Evolutionary conservation across 495 filamentous ascomycete species (phyloP).

Genomic region (Hyaloscypha variabilis): DNA sequence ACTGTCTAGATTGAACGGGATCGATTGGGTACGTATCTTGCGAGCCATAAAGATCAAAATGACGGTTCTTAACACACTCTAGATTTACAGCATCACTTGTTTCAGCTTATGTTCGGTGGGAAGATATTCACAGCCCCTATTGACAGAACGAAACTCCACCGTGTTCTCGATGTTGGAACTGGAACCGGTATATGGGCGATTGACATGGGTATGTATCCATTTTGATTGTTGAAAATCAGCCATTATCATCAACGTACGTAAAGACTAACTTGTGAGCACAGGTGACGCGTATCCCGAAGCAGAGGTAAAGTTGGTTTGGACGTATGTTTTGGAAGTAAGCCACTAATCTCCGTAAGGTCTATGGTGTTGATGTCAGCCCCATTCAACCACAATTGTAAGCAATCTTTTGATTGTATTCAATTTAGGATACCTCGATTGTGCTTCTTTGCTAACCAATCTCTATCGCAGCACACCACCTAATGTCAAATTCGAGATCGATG

Average conservation of each 20-base stretch:
- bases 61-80: background rate
- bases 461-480: constrained; percentile 27
- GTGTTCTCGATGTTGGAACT: constrained; percentile 9
- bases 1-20: constrained; percentile 1
- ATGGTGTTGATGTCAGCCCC: constrained; percentile 53
- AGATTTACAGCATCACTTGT: constrained; percentile 13
- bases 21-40: background rate
- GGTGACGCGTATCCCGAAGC: background rate
- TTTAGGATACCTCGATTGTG: background rate
- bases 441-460: background rate
- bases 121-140: background rate
- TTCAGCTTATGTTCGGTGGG: background rate
- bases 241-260: no score
- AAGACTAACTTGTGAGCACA: background rate
- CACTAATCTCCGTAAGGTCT: constrained; percentile 54
- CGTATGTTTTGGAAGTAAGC: background rate
- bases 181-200: constrained; percentile 11
- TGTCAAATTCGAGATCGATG: constrained; percentile 36
- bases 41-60: background rate
- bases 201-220: constrained; percentile 4
- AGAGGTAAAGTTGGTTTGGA: background rate
- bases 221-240: no score
- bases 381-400: constrained; percentile 7
- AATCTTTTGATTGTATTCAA: constrained; percentile 1
- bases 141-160: background rate